phyloP scores from a whole-genome alignment of 345 rosid genomes.

The Linum tenue region DNA sequence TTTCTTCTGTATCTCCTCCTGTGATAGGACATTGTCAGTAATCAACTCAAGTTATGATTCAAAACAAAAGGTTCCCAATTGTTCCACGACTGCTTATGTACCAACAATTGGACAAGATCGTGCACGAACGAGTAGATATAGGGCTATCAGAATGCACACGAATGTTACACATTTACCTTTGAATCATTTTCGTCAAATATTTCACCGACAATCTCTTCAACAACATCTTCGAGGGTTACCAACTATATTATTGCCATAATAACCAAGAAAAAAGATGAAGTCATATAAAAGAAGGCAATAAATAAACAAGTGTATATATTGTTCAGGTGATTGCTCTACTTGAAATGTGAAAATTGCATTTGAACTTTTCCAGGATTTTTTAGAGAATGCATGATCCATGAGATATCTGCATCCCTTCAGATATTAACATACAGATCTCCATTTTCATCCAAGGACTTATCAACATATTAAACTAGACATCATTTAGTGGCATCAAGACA shows the following conservation, averaged over 20 bases:
- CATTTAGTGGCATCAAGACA: neutral
- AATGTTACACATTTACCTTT: conserved; percentile 38
- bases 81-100: no score
- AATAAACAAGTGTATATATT: neutral
- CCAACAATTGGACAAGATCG: no score
- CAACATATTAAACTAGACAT: neutral
- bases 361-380: neutral
- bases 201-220: conserved; percentile 97
- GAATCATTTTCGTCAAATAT: conserved; percentile 98
- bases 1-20: conserved; percentile 99
- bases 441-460: neutral
- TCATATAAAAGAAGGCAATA: neutral
- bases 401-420: neutral
- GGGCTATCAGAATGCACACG: neutral
- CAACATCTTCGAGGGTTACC: conserved; percentile 93
- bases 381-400: neutral
- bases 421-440: neutral
- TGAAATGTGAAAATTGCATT: neutral
- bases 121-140: neutral
- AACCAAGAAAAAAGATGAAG: neutral
- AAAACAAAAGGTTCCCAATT: neutral
- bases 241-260: conserved; percentile 41
- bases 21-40: conserved; percentile 5
- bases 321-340: neutral
- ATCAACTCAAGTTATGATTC: neutral